Percentiles rank a stretch among this genome's conserved stretches.
Conservation (phyloP, 108 stramenopile species). For the Conticribra weissflogii region DNA sequence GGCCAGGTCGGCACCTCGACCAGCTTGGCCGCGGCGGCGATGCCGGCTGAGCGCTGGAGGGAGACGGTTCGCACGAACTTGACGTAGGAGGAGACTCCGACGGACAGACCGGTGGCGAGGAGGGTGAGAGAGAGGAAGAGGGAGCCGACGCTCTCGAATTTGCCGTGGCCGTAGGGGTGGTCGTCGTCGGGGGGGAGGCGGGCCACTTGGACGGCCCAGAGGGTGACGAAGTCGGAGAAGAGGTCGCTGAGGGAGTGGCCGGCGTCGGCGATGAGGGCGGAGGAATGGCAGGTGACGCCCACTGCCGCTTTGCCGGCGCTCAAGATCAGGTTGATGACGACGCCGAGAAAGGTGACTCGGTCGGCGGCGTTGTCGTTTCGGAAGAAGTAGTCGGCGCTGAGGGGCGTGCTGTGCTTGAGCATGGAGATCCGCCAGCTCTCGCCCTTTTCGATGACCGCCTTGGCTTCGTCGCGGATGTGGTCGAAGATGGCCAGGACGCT, state of each 20-base stretch:
- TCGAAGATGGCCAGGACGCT: slow-evolving; percentile 42
- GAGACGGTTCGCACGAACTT: slow-evolving; percentile 57
- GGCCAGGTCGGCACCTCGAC: slow-evolving; percentile 62
- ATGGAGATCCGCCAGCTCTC: slow-evolving; percentile 53
- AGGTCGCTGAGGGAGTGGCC: slow-evolving; percentile 94
- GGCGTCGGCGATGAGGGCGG: slow-evolving; percentile 94
- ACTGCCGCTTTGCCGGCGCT: slow-evolving; percentile 77
- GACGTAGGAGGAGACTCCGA: slow-evolving; percentile 80
- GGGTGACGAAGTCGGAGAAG: slow-evolving; percentile 91
- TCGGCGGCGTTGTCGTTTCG: slow-evolving; percentile 74
- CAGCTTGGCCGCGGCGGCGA: slow-evolving; percentile 41
- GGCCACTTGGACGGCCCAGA: slow-evolving; percentile 88
- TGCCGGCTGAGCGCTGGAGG: slow-evolving; percentile 31
- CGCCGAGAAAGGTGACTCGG: slow-evolving; percentile 87
- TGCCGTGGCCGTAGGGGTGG: slow-evolving; percentile 98
- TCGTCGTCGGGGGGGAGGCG: slow-evolving; percentile 88
- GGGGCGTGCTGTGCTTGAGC: slow-evolving; percentile 47
- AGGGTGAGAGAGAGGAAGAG: slow-evolving; percentile 91
- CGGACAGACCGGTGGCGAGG: slow-evolving; percentile 83
- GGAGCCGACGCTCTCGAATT: slow-evolving; percentile 93
- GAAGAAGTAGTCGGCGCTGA: slow-evolving; percentile 53
- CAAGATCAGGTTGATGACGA: slow-evolving; percentile 78
- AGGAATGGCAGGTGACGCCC: slow-evolving; percentile 82
- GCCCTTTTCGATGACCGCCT: slow-evolving; percentile 40
- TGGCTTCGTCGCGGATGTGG: slow-evolving; percentile 39